A percentile compares a stretch with the other conserved stretches of the same genome.
These are phyloP conservation scores for Tanacetum coccineum DNA, from an alignment of 129 eudicot genomes.

Conservation along the genomic window DNA sequence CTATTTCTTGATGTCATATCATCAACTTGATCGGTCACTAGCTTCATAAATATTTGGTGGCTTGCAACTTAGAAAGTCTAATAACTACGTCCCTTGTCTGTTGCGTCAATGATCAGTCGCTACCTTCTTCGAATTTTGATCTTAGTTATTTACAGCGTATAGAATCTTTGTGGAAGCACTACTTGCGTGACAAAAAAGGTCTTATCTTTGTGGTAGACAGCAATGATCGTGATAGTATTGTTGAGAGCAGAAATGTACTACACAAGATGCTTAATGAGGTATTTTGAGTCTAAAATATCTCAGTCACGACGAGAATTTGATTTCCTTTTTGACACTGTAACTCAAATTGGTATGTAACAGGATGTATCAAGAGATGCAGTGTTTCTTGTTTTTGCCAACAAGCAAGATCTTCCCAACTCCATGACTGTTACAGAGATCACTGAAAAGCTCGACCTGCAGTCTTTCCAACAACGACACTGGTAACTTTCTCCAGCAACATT, in stretches of 20 bases:
- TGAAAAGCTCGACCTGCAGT: constrained; percentile 54
- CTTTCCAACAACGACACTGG: constrained; percentile 60
- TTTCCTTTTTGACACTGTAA: too few relatives aligned
- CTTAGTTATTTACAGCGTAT: constrained; percentile 36
- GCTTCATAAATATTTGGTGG: too few relatives aligned
- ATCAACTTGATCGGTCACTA: too few relatives aligned
- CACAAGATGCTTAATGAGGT: constrained; percentile 62
- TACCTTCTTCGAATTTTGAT: not conserved
- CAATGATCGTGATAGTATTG: constrained; percentile 52
- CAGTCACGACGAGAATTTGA: not conserved
- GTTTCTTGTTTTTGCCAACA: constrained; percentile 57
- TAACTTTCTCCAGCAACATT: constrained; percentile 11
- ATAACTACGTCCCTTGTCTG: too few relatives aligned
- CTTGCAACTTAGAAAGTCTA: too few relatives aligned
- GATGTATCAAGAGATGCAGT: constrained; percentile 55
- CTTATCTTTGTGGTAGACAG: constrained; percentile 65
- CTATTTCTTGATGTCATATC: too few relatives aligned
- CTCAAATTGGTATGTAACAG: constrained; percentile 5
- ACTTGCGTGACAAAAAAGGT: constrained; percentile 57
- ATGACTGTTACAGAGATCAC: constrained; percentile 65
- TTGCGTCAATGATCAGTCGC: not conserved
- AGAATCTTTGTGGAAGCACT: constrained; percentile 58
- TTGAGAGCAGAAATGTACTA: constrained; percentile 55
- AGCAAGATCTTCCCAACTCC: constrained; percentile 65
- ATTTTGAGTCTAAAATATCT: not conserved